Conservation (phyloP, 805 yeast species). For the Candida suzukii region DNA sequence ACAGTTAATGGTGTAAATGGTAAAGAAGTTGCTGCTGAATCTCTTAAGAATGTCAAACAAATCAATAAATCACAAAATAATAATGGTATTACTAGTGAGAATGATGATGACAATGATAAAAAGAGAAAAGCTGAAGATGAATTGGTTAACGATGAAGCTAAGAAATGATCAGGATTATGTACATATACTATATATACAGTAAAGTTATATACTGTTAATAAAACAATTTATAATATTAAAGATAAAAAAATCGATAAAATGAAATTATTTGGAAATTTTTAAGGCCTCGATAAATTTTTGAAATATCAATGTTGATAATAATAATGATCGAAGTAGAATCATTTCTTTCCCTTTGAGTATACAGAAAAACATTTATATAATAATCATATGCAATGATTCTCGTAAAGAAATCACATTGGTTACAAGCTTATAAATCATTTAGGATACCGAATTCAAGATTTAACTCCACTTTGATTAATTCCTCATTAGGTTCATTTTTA, state of each 20-base stretch:
- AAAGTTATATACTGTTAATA: too few species aligned
- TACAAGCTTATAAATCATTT: too few species aligned
- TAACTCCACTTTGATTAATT: background rate
- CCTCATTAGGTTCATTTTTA: conserved; percentile 14
- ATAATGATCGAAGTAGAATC: too few species aligned
- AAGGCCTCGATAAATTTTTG: too few species aligned
- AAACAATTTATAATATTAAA: too few species aligned
- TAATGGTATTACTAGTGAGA: background rate
- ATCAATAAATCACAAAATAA: conserved; percentile 1
- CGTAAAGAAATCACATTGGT: background rate
- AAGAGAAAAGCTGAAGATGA: conserved; percentile 7
- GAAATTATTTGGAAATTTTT: too few species aligned
- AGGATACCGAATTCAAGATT: background rate
- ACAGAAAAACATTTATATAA: too few species aligned
- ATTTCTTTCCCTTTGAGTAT: too few species aligned
- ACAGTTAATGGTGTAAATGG: conserved; percentile 73
- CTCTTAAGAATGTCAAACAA: conserved; percentile 12
- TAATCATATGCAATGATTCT: background rate
- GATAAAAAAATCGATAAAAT: too few species aligned
- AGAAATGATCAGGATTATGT: background rate
- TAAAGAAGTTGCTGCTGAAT: conserved; percentile 27
- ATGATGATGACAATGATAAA: background rate
- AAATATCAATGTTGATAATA: too few species aligned
- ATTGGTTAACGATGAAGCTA: background rate
- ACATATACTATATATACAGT: background rate